Conservation (phyloP, 495 filamentous ascomycete genomes). For the Podospora comata region DNA sequence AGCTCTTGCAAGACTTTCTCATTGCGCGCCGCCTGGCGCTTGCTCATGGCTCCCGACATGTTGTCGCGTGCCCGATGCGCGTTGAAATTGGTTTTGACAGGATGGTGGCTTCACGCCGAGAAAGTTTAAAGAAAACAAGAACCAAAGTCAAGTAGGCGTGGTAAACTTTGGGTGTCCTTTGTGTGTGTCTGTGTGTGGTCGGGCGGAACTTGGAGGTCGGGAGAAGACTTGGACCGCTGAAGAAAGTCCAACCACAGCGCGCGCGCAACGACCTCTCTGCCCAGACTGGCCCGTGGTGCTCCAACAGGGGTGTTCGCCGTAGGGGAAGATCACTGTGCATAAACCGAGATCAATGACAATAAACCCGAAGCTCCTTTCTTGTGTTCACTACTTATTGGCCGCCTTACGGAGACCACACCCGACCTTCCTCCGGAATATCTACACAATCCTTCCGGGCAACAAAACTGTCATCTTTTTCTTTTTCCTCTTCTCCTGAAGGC, state of each 20-base stretch:
- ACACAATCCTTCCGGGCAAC: neutral
- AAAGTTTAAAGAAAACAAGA: constrained; percentile 1
- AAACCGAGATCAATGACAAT: neutral
- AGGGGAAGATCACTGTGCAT: neutral
- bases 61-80: constrained; percentile 31
- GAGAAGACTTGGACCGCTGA: neutral
- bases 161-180: neutral
- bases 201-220: constrained; percentile 2
- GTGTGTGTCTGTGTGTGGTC: constrained; percentile 1
- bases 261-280: neutral
- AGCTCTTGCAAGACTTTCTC: constrained; percentile 89
- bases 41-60: constrained; percentile 61
- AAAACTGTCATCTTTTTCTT: neutral
- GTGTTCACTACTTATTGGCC: neutral
- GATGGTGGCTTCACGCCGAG: neutral
- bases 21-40: constrained; percentile 96
- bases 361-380: neutral
- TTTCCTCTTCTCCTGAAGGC: constrained; percentile 12
- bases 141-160: neutral
- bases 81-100: neutral
- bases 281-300: neutral
- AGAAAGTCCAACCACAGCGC: neutral
- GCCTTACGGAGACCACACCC: neutral
- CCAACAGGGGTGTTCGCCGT: neutral
- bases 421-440: neutral